Conservation (phyloP, 805 yeast genomes). For the Dipodascus geniculatus region DNA sequence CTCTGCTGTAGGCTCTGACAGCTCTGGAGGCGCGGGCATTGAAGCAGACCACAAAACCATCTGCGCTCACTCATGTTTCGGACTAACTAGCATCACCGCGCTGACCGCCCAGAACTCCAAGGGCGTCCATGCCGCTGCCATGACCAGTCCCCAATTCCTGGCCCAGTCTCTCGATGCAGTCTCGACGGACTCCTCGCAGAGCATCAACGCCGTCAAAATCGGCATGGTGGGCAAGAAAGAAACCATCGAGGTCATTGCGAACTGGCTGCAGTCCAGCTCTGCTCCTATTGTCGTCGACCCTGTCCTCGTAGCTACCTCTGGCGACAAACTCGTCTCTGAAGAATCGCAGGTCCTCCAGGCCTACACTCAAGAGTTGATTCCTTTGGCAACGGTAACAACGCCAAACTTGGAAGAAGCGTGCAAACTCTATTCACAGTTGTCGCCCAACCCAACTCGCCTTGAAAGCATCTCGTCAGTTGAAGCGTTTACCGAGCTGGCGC, state of each 20-base stretch:
- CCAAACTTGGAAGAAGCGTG: constrained; percentile 67
- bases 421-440: not conserved
- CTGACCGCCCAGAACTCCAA: constrained; percentile 68
- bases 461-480: constrained; percentile 24
- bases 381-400: constrained; percentile 49
- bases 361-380: constrained; percentile 35
- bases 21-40: constrained; percentile 86
- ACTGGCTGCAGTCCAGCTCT: constrained; percentile 26
- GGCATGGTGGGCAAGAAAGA: constrained; percentile 55
- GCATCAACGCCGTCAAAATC: constrained; percentile 58
- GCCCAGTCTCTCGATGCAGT: constrained; percentile 39
- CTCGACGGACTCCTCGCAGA: constrained; percentile 33
- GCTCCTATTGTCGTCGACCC: constrained; percentile 67
- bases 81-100: constrained; percentile 65
- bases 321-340: constrained; percentile 42
- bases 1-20: constrained; percentile 73
- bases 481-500: constrained; percentile 31
- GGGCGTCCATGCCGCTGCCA: not conserved
- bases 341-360: constrained; percentile 29
- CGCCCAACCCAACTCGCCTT: not conserved
- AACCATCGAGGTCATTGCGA: constrained; percentile 37
- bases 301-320: constrained; percentile 75
- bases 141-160: constrained; percentile 18
- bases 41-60: constrained; percentile 82
- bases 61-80: constrained; percentile 64